Conservation (phyloP, 1,284 basidiomycete genomes). For the Porodaedalea pini region DNA sequence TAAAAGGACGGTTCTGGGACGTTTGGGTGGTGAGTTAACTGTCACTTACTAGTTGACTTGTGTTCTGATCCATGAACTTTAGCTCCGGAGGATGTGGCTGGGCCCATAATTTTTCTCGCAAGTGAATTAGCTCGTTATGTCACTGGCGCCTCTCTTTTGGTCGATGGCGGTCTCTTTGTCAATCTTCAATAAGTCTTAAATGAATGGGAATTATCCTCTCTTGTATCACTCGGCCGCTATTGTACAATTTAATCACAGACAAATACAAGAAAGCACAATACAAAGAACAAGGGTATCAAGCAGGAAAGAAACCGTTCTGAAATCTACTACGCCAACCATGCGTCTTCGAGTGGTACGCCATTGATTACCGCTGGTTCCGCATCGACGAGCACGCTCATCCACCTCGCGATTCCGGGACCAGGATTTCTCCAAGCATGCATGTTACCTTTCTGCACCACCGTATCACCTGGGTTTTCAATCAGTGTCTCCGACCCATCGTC, state of each 20-base stretch:
- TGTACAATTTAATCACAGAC: not conserved
- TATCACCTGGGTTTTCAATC: slow-evolving; percentile 53
- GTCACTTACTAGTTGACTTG: slow-evolving; percentile 1
- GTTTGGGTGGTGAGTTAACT: slow-evolving; percentile 54
- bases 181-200: slow-evolving; percentile 59
- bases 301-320: not conserved
- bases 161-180: slow-evolving; percentile 77
- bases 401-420: slow-evolving; percentile 47
- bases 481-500: slow-evolving; percentile 56
- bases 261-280: not conserved
- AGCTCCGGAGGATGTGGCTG: slow-evolving; percentile 74
- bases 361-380: slow-evolving; percentile 50
- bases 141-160: slow-evolving; percentile 66
- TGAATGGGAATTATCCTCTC: not conserved
- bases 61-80: slow-evolving; percentile 11
- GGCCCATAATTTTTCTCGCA: slow-evolving; percentile 73
- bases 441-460: slow-evolving; percentile 54
- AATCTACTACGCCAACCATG: slow-evolving; percentile 19
- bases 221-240: not conserved
- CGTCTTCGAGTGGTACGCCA: slow-evolving; percentile 39
- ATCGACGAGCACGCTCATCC: slow-evolving; percentile 50
- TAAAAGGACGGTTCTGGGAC: slow-evolving; percentile 62
- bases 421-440: slow-evolving; percentile 63
- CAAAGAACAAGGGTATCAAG: not conserved
- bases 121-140: slow-evolving; percentile 74